These are phyloP conservation scores for Sporisorium scitamineum DNA, from an alignment of 1,284 basidiomycete species.

Conservation along the genomic window DNA sequence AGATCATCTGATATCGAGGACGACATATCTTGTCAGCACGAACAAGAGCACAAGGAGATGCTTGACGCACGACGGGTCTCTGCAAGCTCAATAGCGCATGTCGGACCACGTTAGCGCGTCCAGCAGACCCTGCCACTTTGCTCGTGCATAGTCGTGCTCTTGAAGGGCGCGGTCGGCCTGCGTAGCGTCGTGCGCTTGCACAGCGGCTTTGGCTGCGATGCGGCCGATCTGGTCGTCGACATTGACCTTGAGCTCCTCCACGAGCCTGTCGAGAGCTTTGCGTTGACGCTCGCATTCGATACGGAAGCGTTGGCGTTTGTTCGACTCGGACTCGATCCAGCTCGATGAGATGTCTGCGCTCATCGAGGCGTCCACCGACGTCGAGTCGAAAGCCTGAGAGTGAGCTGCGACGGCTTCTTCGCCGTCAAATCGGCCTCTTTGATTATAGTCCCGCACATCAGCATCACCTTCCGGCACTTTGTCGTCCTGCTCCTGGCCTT, in stretches of 20 bases:
- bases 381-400: slow-evolving; percentile 8
- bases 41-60: too few species aligned
- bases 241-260: slow-evolving; percentile 37
- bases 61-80: too few species aligned
- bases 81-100: slow-evolving; percentile 22
- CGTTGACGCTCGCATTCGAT: slow-evolving; percentile 33
- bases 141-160: slow-evolving; percentile 25
- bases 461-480: background rate
- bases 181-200: slow-evolving; percentile 22
- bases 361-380: slow-evolving; percentile 30
- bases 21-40: too few species aligned
- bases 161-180: slow-evolving; percentile 29
- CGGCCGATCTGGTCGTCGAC: slow-evolving; percentile 47
- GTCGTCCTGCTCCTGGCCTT: slow-evolving; percentile 8
- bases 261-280: slow-evolving; percentile 27
- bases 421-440: background rate
- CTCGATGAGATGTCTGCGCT: slow-evolving; percentile 29
- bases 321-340: slow-evolving; percentile 30
- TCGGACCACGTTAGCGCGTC: slow-evolving; percentile 42
- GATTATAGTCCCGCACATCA: background rate
- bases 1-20: background rate
- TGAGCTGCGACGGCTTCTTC: background rate
- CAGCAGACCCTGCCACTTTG: slow-evolving; percentile 43
- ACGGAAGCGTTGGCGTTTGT: slow-evolving; percentile 37
- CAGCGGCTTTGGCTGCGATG: slow-evolving; percentile 21